These are phyloP conservation scores for Drosera spatulata DNA, from an alignment of 179 eudicot genomes.

Conservation along the genomic window DNA sequence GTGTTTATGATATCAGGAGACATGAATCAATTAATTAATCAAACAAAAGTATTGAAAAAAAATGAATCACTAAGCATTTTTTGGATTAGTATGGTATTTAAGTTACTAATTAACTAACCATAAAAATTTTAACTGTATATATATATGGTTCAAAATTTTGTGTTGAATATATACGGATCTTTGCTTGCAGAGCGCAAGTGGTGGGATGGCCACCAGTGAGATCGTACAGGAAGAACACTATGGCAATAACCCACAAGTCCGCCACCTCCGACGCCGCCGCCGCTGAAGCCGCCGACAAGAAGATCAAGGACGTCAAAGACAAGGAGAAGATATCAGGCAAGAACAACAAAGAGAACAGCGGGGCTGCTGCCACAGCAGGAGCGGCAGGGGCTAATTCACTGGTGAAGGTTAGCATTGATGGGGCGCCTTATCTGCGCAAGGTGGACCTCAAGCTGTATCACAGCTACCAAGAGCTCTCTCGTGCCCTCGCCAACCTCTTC, in stretches of 20 bases:
- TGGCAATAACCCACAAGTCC: not conserved
- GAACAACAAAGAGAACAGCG: not conserved
- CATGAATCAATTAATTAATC: too few relatives aligned
- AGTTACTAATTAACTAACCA: too few relatives aligned
- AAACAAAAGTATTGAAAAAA: too few relatives aligned
- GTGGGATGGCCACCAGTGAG: slow-evolving; percentile 15
- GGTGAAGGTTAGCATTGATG: slow-evolving; percentile 3
- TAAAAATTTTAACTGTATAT: too few relatives aligned
- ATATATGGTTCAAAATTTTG: too few relatives aligned
- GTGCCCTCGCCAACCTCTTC: slow-evolving; percentile 1
- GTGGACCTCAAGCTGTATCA: slow-evolving; percentile 2
- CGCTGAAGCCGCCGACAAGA: too few relatives aligned
- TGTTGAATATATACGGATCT: not conserved
- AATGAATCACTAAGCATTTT: not conserved
- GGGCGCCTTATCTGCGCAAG: not conserved
- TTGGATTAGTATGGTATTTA: too few relatives aligned
- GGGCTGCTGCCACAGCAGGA: not conserved
- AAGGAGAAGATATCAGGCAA: too few relatives aligned
- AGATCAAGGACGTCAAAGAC: too few relatives aligned
- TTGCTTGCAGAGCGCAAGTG: slow-evolving; percentile 9
- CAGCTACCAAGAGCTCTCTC: slow-evolving; percentile 2
- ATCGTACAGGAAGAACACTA: slow-evolving; percentile 8
- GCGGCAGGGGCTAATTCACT: not conserved
- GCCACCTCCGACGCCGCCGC: too few relatives aligned
- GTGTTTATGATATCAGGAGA: not conserved